Evolutionary conservation across 148 eudicot genomes (phyloP).

Genomic region (Rhododendron molle): DNA sequence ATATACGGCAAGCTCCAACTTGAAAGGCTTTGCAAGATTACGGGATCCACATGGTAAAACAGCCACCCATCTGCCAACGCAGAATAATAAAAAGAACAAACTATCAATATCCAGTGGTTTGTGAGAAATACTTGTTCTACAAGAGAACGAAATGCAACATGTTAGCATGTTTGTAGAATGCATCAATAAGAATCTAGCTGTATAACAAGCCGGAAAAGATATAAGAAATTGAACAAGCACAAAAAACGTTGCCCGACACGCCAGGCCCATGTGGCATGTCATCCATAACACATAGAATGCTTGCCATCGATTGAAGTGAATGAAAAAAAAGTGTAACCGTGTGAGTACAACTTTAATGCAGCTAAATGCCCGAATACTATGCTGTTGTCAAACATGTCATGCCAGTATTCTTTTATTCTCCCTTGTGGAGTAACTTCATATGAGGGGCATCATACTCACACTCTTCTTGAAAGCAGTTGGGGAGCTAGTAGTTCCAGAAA

Average conservation of each 20-base stretch:
- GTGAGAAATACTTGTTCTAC: neutral
- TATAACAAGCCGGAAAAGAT: neutral
- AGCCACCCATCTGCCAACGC: slow-evolving; percentile 74
- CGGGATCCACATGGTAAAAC: slow-evolving; percentile 85
- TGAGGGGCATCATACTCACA: slow-evolving; percentile 50
- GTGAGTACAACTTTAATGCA: neutral
- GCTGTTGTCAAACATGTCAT: neutral
- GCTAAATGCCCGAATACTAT: neutral
- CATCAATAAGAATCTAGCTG: neutral
- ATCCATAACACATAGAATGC: neutral
- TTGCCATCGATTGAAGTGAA: neutral
- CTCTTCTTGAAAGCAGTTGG: slow-evolving; percentile 74
- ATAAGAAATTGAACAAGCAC: neutral
- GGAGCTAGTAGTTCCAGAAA: slow-evolving; percentile 85
- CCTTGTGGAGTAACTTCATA: neutral
- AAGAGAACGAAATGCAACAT: slow-evolving; percentile 2
- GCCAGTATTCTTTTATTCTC: neutral
- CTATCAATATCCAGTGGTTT: neutral
- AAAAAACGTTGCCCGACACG: neutral
- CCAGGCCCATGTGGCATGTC: neutral
- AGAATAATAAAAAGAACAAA: neutral
- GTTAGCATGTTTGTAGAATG: neutral
- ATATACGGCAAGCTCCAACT: slow-evolving; percentile 89
- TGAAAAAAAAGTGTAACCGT: neutral
- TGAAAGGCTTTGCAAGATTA: slow-evolving; percentile 64